Conservation (phyloP, 139 green algal genomes). For the Chloropicon primus region DNA sequence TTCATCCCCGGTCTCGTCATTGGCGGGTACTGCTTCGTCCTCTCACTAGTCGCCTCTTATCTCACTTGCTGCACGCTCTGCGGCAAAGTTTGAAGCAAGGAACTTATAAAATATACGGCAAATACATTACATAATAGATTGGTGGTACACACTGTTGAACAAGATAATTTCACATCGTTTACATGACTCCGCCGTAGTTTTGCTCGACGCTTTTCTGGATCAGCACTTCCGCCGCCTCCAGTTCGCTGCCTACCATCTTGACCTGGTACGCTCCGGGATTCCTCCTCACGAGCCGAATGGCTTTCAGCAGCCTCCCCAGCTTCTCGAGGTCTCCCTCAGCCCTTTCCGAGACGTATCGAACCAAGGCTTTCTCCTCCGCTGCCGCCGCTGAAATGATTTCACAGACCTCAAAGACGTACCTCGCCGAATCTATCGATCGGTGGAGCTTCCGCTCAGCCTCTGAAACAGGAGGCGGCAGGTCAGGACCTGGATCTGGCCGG, state of each 20-base stretch:
- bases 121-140: too few species aligned
- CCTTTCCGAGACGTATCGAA: neutral
- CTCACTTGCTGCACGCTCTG: neutral
- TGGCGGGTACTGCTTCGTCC: neutral
- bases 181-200: too few species aligned
- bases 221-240: neutral
- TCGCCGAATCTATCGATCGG: neutral
- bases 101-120: too few species aligned
- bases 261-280: too few species aligned
- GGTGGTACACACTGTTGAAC: too few species aligned
- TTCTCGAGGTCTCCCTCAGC: neutral
- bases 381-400: neutral
- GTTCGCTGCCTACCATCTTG: too few species aligned
- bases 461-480: too few species aligned
- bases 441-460: too few species aligned
- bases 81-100: neutral
- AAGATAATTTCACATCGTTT: too few species aligned
- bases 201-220: neutral
- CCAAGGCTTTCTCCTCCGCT: neutral
- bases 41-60: neutral
- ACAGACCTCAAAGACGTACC: neutral
- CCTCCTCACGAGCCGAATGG: neutral
- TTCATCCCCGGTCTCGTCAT: neutral
- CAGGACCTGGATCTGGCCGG: too few species aligned
- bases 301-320: neutral